phyloP scores from a whole-genome alignment of 2,329 filamentous ascomycete genomes.

The Calycina marina region DNA sequence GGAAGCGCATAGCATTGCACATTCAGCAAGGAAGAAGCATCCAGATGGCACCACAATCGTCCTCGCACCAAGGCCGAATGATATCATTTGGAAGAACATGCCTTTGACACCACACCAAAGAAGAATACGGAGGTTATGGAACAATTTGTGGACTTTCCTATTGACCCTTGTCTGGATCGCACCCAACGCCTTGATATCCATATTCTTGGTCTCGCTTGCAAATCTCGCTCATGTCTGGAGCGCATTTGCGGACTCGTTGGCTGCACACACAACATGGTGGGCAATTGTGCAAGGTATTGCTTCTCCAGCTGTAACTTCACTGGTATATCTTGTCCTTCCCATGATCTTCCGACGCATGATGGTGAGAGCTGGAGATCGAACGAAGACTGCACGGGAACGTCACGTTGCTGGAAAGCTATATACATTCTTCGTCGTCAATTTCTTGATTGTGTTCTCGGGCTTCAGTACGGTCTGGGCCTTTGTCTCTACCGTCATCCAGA shows the following conservation, averaged over 20 bases:
- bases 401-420: conserved; percentile 87
- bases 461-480: conserved; percentile 75
- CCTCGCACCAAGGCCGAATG: conserved; percentile 73
- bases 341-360: conserved; percentile 82
- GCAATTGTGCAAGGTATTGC: conserved; percentile 82
- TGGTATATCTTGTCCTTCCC: conserved; percentile 77
- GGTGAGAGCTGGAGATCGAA: conserved; percentile 71
- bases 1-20: conserved; percentile 80
- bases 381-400: conserved; percentile 81
- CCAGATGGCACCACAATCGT: conserved; percentile 63
- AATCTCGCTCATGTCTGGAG: conserved; percentile 74
- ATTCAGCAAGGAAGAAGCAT: conserved; percentile 64
- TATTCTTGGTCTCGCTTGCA: conserved; percentile 76
- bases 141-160: conserved; percentile 69
- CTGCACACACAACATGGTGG: conserved; percentile 54
- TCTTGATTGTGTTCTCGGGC: conserved; percentile 82
- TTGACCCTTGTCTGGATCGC: conserved; percentile 78
- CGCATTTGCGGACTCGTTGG: conserved; percentile 53
- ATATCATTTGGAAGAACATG: conserved; percentile 95
- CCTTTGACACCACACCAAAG: conserved; percentile 53
- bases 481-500: conserved; percentile 46
- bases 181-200: conserved; percentile 85
- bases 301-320: conserved; percentile 73
- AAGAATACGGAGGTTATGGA: conserved; percentile 59
- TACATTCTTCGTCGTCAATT: conserved; percentile 96